phyloP scores from a whole-genome alignment of 306 rosid genomes.

The Begonia peltatifolia region DNA sequence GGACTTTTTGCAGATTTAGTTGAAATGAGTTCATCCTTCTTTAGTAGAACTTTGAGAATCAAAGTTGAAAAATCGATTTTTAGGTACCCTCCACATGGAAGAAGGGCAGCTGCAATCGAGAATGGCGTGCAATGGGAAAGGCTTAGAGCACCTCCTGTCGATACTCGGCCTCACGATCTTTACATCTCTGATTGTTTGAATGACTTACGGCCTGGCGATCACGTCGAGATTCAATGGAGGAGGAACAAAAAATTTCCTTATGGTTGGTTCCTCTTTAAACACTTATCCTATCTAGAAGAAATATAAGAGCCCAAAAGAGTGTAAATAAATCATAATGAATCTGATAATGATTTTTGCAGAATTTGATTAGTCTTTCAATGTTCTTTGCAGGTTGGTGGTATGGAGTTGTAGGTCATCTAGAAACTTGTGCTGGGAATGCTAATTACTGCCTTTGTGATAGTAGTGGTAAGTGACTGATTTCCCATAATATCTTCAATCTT shows the following conservation, averaged over 20 bases:
- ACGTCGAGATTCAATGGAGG: conserved; percentile 92
- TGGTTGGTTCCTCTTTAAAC: conserved; percentile 36
- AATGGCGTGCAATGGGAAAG: conserved; percentile 67
- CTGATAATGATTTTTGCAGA: not conserved
- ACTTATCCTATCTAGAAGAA: too few species aligned
- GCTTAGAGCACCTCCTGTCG: conserved; percentile 72
- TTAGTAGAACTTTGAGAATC: too few species aligned
- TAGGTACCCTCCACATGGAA: conserved; percentile 94
- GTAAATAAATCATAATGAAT: too few species aligned
- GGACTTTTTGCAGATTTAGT: too few species aligned
- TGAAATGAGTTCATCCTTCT: too few species aligned
- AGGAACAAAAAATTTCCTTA: conserved; percentile 88
- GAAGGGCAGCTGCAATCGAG: conserved; percentile 56
- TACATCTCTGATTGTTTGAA: conserved; percentile 58
- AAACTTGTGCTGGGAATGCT: conserved; percentile 62
- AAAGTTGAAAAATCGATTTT: not conserved
- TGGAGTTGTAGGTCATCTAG: conserved; percentile 90
- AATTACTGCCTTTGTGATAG: conserved; percentile 53
- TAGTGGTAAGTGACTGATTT: conserved; percentile 42
- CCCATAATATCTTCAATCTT: too few species aligned
- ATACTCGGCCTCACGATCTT: conserved; percentile 63
- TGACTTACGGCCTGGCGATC: conserved; percentile 66
- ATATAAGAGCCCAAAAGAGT: too few species aligned
- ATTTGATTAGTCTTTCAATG: conserved; percentile 14
- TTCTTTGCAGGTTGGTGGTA: conserved; percentile 95